Conservation (phyloP, 2,329 filamentous ascomycete species). For the Colletotrichum karsti region DNA sequence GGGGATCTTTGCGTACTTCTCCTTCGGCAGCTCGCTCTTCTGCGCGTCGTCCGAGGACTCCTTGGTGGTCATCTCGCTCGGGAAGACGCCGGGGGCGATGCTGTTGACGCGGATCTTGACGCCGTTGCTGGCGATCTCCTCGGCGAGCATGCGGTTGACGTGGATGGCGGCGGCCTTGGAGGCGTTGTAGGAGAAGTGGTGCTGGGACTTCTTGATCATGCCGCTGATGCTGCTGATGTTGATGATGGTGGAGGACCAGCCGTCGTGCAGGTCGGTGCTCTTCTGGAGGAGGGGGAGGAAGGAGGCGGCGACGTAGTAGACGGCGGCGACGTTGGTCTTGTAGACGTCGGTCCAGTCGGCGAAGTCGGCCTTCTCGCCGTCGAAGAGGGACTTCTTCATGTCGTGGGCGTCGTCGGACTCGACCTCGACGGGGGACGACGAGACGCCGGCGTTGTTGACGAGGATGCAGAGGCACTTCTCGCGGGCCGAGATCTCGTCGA, state of each 20-base stretch:
- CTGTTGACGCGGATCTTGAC: constrained; percentile 75
- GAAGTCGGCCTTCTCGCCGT: constrained; percentile 64
- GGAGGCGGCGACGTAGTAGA: constrained; percentile 71
- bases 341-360: constrained; percentile 79
- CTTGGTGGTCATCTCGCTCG: constrained; percentile 75
- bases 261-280: constrained; percentile 47
- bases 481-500: constrained; percentile 61
- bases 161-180: constrained; percentile 73
- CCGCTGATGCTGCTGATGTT: constrained; percentile 76
- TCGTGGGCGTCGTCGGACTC: constrained; percentile 60
- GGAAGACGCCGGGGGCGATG: constrained; percentile 76
- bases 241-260: constrained; percentile 68
- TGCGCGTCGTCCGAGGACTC: constrained; percentile 52
- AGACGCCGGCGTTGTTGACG: constrained; percentile 74
- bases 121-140: constrained; percentile 64
- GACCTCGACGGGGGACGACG: constrained; percentile 63
- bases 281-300: constrained; percentile 70
- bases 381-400: constrained; percentile 72
- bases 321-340: constrained; percentile 77
- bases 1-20: constrained; percentile 70
- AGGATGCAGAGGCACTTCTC: constrained; percentile 70
- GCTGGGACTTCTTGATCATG: constrained; percentile 67
- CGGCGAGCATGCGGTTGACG: constrained; percentile 69
- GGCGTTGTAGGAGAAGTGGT: constrained; percentile 72
- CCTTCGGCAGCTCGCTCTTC: constrained; percentile 67